Conservation (phyloP, 2,329 filamentous ascomycete genomes). For the Diaporthe citrichinensis region DNA sequence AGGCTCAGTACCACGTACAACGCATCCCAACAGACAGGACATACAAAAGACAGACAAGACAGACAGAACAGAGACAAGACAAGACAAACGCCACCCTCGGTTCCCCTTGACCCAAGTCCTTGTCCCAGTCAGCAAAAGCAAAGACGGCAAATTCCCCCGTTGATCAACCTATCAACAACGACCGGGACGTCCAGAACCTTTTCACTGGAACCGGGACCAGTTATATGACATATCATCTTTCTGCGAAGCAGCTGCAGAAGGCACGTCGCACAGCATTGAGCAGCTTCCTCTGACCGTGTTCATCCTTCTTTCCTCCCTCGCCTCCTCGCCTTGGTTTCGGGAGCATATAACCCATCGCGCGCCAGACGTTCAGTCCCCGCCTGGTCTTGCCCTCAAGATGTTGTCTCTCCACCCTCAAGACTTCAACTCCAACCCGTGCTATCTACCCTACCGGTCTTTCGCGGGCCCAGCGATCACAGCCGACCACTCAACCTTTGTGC, state of each 20-base stretch:
- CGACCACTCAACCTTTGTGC: conserved; percentile 26
- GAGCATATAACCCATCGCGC: conserved; percentile 12
- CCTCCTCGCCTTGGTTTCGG: conserved; percentile 1
- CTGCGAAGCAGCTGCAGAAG: conserved; percentile 27
- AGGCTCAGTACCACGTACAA: conserved; percentile 14
- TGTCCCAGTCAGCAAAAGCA: conserved; percentile 24
- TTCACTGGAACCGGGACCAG: conserved; percentile 28
- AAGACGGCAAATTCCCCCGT: conserved; percentile 19
- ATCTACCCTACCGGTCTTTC: conserved; percentile 35
- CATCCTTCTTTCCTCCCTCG: conserved; percentile 5
- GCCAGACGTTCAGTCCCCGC: neutral
- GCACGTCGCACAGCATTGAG: conserved; percentile 26
- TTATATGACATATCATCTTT: conserved; percentile 36
- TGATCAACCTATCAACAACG: conserved; percentile 13
- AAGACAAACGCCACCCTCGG: conserved; percentile 16
- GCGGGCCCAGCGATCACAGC: conserved; percentile 16
- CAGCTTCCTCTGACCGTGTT: conserved; percentile 3
- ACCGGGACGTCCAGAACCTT: conserved; percentile 20
- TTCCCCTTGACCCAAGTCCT: neutral
- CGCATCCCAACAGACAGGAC: neutral
- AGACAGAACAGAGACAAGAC: neutral
- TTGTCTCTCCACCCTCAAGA: conserved; percentile 36
- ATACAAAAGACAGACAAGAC: neutral
- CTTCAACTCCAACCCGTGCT: conserved; percentile 33
- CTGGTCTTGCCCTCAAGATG: conserved; percentile 31